Evolutionary conservation across 2,329 filamentous ascomycete genomes (phyloP), one percentile per base, ranked within the genome.

Genomic region (Paracorniculantispora psalliotae): DNA sequence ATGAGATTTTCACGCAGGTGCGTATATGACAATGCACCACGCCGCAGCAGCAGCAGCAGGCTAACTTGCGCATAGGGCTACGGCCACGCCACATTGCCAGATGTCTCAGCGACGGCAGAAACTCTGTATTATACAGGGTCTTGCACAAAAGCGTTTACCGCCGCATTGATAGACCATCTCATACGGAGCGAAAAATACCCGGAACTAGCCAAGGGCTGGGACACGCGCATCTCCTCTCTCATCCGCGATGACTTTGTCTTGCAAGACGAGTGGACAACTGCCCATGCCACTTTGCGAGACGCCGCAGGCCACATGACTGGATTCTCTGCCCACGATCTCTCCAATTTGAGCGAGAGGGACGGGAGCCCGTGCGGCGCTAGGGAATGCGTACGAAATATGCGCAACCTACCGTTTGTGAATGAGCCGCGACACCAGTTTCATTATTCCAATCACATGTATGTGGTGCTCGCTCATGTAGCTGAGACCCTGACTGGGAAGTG

Each of bases 371-470:
- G 2, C 5, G 30, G 21, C 10, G 19, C 48, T 19, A 37, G 25
- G 48, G 48, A 37, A 15, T 37, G 33, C 1, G 71, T 74, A 9
- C 67, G 74, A 41, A 72, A 69, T 10, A 64, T 80, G 15, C 69
- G 78, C 2, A 62, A 77, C 57, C 67, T 82, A 33, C 72, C 74
- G 2, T 61, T 77, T 62, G 72, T 70, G 0, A 66, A 68, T 8
- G 75, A 78, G 57, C 68, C 76, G 4, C 70, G 79, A 5, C 69
- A 71, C 0, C 69, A 61, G 46, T 80, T 68, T 56, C 71, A 75
- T 59, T 81, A 81, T 62, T 73, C 68, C 63, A 80, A 81, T 63
- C 68, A 75, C 55, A 78, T 80, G 74, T 81, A 71, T 65, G 71
- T 69, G 2, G 69, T 69, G 2, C 70, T 70, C 2, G 72, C 72